These are phyloP conservation scores for Aspergillus sp. DNA, from an alignment of 2,329 filamentous ascomycete genomes.

Conservation along the genomic window DNA sequence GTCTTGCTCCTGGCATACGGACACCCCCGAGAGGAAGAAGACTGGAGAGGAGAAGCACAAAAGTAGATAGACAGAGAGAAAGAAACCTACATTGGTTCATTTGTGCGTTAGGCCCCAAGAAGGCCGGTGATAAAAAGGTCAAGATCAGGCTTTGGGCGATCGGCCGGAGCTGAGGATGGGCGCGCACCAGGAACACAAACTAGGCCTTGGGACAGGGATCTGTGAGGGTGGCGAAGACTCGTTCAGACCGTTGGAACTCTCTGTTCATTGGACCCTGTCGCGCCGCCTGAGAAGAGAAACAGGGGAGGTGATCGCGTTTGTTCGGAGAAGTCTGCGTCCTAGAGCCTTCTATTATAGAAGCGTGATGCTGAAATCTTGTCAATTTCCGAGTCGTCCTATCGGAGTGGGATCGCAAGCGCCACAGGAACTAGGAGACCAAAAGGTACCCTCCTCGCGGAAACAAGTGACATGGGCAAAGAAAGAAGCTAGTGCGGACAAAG, in stretches of 20 bases:
- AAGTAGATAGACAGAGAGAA: background rate
- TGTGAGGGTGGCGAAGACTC: constrained; percentile 16
- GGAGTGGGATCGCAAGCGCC: background rate
- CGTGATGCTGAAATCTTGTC: background rate
- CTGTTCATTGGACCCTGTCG: constrained; percentile 9
- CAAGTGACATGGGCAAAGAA: background rate
- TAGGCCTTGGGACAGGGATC: constrained; percentile 15
- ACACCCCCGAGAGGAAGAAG: background rate
- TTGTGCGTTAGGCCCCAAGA: constrained; percentile 8
- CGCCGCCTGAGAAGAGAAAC: constrained; percentile 11
- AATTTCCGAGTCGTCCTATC: background rate
- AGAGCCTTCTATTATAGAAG: background rate
- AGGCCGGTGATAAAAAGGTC: background rate
- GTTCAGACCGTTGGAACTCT: constrained; percentile 6
- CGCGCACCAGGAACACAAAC: constrained; percentile 19
- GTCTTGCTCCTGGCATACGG: constrained; percentile 8
- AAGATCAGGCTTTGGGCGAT: constrained; percentile 14
- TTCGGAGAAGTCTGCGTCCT: background rate
- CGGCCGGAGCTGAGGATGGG: constrained; percentile 19
- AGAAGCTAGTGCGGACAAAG: background rate
- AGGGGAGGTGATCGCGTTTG: background rate
- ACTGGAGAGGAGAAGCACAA: background rate
- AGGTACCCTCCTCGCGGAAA: background rate
- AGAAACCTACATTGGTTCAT: constrained; percentile 25
- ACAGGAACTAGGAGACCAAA: background rate